A percentile compares a stretch with the other conserved stretches of the same genome.
These are phyloP conservation scores for Aspergillus viridinutans DNA, from an alignment of 2,329 filamentous ascomycete genomes.

Conservation along the genomic window DNA sequence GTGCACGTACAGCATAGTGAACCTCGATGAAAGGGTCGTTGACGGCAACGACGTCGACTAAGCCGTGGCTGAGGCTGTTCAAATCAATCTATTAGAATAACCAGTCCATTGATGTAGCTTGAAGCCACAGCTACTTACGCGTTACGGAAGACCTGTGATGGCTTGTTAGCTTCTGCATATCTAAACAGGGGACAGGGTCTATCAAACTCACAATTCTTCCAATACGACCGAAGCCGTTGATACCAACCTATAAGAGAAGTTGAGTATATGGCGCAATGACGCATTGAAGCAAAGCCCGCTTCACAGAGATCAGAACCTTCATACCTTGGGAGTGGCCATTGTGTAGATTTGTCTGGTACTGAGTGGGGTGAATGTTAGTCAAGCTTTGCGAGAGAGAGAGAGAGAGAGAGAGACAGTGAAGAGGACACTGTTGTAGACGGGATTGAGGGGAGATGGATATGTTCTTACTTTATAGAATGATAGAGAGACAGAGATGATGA, in stretches of 20 bases:
- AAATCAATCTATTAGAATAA: neutral
- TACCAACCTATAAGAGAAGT: slow-evolving; percentile 64
- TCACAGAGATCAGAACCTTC: neutral
- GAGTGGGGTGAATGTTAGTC: slow-evolving; percentile 29
- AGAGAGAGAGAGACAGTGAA: neutral
- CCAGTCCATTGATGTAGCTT: neutral
- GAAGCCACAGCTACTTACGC: slow-evolving; percentile 57
- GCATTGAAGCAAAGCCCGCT: neutral
- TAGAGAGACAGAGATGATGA: slow-evolving; percentile 1
- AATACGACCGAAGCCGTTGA: slow-evolving; percentile 99
- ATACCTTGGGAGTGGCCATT: slow-evolving; percentile 34
- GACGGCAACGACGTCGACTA: slow-evolving; percentile 90
- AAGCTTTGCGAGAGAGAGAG: slow-evolving; percentile 7
- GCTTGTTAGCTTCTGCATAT: slow-evolving; percentile 19
- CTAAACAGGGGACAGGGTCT: neutral
- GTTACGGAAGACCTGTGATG: slow-evolving; percentile 79
- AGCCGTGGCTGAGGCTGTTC: slow-evolving; percentile 70
- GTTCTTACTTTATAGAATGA: slow-evolving; percentile 12
- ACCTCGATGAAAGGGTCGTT: slow-evolving; percentile 99
- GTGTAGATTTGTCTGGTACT: slow-evolving; percentile 21
- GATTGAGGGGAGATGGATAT: neutral
- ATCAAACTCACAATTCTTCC: slow-evolving; percentile 69
- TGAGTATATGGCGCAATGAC: slow-evolving; percentile 3
- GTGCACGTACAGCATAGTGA: slow-evolving; percentile 82
- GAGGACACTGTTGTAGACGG: neutral